Percentiles rank a stretch among this genome's conserved stretches.
phyloP scores from a whole-genome alignment of 192 early-diverging fungal species.

The Backusella macrospora region DNA sequence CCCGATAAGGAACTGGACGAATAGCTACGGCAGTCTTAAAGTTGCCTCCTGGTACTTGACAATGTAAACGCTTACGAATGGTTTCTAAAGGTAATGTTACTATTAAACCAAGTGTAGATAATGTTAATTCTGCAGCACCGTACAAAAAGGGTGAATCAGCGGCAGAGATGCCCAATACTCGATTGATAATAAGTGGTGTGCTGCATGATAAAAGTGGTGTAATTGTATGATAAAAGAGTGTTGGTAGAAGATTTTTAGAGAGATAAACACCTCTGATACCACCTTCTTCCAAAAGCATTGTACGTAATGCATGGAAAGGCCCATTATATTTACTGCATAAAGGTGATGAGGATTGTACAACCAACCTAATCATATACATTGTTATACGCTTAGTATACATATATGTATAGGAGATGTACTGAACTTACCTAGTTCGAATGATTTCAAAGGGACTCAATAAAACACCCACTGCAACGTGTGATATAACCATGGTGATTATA shows the following conservation, averaged over 20 bases:
- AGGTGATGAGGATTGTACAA: constrained; percentile 79
- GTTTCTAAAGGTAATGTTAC: constrained; percentile 85
- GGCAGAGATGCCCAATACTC: constrained; percentile 54
- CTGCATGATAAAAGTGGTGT: constrained; percentile 71
- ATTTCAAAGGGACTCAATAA: constrained; percentile 89
- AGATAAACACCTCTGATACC: constrained; percentile 61
- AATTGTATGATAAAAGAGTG: constrained; percentile 75
- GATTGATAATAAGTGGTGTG: constrained; percentile 63
- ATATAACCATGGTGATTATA: constrained; percentile 67
- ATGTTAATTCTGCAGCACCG: constrained; percentile 58
- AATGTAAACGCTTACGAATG: constrained; percentile 75
- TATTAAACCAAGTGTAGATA: constrained; percentile 69
- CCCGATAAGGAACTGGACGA: constrained; percentile 66
- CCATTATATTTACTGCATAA: constrained; percentile 76
- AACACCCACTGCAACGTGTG: constrained; percentile 75
- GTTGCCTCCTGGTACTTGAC: constrained; percentile 64
- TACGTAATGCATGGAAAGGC: constrained; percentile 68
- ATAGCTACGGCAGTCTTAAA: constrained; percentile 68
- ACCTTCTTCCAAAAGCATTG: constrained; percentile 77
- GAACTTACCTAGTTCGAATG: constrained; percentile 59
- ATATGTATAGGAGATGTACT: constrained; percentile 39
- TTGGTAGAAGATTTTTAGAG: constrained; percentile 69
- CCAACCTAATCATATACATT: constrained; percentile 51
- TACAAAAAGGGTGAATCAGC: constrained; percentile 63
- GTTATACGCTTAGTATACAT: neutral